A percentile compares a stretch with the other conserved stretches of the same genome.
phyloP scores from a whole-genome alignment of 108 stramenopile genomes.

The Nannochloropsis salina region DNA sequence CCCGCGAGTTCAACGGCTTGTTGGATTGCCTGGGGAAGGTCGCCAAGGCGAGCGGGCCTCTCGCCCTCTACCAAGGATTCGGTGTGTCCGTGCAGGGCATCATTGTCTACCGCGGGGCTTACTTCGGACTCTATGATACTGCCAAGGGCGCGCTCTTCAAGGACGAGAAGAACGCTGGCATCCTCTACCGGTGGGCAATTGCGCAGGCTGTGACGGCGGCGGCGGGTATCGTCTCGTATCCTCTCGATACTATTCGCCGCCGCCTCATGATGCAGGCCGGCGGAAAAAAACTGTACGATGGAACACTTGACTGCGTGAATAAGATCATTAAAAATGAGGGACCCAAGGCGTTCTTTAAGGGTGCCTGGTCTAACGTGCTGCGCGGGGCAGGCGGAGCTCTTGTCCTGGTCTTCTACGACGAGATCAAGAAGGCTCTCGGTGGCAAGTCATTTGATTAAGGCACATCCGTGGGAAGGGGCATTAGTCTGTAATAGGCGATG shows the following conservation, averaged over 20 bases:
- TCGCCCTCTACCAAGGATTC: constrained; percentile 94
- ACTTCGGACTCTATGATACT: constrained; percentile 98
- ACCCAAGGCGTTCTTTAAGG: constrained; percentile 88
- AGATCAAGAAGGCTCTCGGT: constrained; percentile 62
- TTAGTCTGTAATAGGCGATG: too few relatives aligned
- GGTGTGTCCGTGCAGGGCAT: constrained; percentile 91
- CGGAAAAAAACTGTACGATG: constrained; percentile 86
- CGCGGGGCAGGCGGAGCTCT: constrained; percentile 93
- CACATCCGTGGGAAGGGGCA: too few relatives aligned
- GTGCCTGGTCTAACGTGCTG: constrained; percentile 97
- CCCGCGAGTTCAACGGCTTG: constrained; percentile 88
- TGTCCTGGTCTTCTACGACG: constrained; percentile 94
- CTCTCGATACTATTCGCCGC: constrained; percentile 98
- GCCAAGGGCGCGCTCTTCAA: constrained; percentile 91
- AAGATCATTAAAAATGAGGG: constrained; percentile 94
- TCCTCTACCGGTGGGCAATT: constrained; percentile 86
- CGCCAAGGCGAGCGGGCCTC: constrained; percentile 69
- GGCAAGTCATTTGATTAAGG: background rate
- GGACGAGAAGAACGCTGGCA: constrained; percentile 76
- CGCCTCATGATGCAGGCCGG: constrained; percentile 98
- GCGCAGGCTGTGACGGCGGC: constrained; percentile 82
- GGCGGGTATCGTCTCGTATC: constrained; percentile 96
- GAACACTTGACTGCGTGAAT: constrained; percentile 85
- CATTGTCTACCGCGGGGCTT: constrained; percentile 95
- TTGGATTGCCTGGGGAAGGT: constrained; percentile 91